Evolutionary conservation across 331 rosid species (phyloP), one percentile per base, ranked within the genome.

Genomic region (Phaseolus coccineus): DNA sequence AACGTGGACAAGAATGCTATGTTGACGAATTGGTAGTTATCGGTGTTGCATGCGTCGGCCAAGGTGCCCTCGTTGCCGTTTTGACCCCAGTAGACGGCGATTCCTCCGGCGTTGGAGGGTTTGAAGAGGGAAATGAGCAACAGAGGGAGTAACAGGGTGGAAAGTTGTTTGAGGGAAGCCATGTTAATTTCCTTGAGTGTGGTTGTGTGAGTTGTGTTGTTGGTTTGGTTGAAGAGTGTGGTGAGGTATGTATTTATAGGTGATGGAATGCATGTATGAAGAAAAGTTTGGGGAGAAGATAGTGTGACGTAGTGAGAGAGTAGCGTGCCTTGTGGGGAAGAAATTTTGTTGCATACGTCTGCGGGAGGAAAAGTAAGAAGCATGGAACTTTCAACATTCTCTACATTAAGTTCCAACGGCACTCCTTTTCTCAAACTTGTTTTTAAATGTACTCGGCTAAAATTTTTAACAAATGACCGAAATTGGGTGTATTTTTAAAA

Each of bases 11-110:
- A 24, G 50, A 79, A 79, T 0, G 72, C 83, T 70, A 79, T 79
- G 71, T 58, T 79, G 15, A 70, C 83, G 10, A 1, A 46, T 3
- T 70, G 1, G 64, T 79, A 79, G 72, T 79, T 69, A 1, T 39
- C 52, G 0, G 71, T 40, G n/a, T 69, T 69, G 69, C 83, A 79
- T 8, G 83, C n/a, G 15, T 79, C 83, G 1, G 72, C 71, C 9
- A 79, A 10, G 31, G 77, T 1, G 14, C 83, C 83, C 33, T 79
- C 83, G 3, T 15, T 9, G 2, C n/a, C 12, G 39, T 79, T 70
- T 69, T 79, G 77, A 15, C 83, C 83, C 83, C 83, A 79, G n/a
- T 79, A 79, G 22, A 70, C 8, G 4, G 83, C 64, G 5, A 70
- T 79, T 2, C 77, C 82, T 6, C n/a, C 77, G 3, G 62, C 76